Percentiles rank a stretch among this genome's conserved stretches.
phyloP scores from a whole-genome alignment of 2,329 filamentous ascomycete species.

The Trichoderma sp. region DNA sequence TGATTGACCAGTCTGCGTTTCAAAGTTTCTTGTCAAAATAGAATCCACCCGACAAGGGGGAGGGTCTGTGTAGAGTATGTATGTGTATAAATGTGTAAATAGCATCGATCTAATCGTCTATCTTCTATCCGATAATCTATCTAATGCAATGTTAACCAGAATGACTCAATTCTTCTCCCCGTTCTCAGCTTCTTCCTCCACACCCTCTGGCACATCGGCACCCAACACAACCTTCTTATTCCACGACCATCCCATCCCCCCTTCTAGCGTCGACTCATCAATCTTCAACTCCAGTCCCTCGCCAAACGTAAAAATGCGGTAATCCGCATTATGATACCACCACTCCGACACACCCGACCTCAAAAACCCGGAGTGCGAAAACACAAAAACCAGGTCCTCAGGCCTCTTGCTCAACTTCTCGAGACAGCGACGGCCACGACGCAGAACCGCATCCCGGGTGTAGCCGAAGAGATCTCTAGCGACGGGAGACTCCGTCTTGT shows the following conservation, averaged over 20 bases:
- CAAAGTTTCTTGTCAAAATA: slow-evolving; percentile 74
- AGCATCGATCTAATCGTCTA: background rate
- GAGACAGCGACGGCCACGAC: slow-evolving; percentile 51
- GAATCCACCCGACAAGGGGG: slow-evolving; percentile 45
- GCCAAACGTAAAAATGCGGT: slow-evolving; percentile 57
- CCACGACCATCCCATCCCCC: slow-evolving; percentile 38
- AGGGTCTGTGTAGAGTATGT: background rate
- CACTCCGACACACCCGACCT: slow-evolving; percentile 53
- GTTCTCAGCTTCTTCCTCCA: background rate
- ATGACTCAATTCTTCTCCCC: background rate
- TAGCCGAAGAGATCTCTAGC: slow-evolving; percentile 48
- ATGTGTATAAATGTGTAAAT: background rate
- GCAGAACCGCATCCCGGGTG: slow-evolving; percentile 50
- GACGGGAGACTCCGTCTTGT: slow-evolving; percentile 50
- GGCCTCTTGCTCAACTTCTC: slow-evolving; percentile 48
- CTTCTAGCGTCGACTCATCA: slow-evolving; percentile 39
- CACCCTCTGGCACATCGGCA: slow-evolving; percentile 36
- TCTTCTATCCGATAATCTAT: background rate
- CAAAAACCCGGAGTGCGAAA: slow-evolving; percentile 63
- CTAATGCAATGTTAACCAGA: background rate
- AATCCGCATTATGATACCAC: slow-evolving; percentile 61
- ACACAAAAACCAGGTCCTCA: slow-evolving; percentile 61
- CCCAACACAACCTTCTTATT: slow-evolving; percentile 39
- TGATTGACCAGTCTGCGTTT: slow-evolving; percentile 95
- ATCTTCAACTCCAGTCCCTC: slow-evolving; percentile 41